Percentiles rank a stretch among this genome's conserved stretches.
Evolutionary conservation across 306 rosid species (phyloP).

Genomic region (Gastrolobium bilobum): DNA sequence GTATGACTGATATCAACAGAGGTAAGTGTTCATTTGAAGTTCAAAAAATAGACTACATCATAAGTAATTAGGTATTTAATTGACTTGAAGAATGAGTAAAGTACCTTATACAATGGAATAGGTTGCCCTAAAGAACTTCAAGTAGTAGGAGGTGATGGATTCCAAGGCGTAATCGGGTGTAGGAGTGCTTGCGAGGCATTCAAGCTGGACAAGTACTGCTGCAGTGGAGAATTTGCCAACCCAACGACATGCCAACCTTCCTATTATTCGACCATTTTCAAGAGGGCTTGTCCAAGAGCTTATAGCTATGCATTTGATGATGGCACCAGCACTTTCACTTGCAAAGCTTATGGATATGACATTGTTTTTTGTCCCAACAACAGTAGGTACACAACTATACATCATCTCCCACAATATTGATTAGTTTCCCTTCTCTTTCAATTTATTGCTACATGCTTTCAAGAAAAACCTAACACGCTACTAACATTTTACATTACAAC

Average conservation of each 20-base stretch:
- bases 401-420: neutral
- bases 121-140: slow-evolving; percentile 93
- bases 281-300: slow-evolving; percentile 83
- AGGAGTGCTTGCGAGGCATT: slow-evolving; percentile 88
- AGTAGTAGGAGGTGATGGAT: slow-evolving; percentile 58
- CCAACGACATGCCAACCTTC: slow-evolving; percentile 81
- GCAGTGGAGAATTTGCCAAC: slow-evolving; percentile 79
- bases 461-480: neutral
- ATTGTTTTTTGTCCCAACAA: slow-evolving; percentile 72
- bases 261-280: slow-evolving; percentile 77
- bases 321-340: slow-evolving; percentile 86
- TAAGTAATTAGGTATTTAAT: neutral
- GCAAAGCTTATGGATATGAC: slow-evolving; percentile 75
- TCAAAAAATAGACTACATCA: neutral
- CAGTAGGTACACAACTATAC: slow-evolving; percentile 52
- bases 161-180: slow-evolving; percentile 66
- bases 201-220: slow-evolving; percentile 73
- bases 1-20: slow-evolving; percentile 66
- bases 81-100: slow-evolving; percentile 3
- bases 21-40: slow-evolving; percentile 51
- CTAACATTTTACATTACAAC: slow-evolving; percentile 38
- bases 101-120: slow-evolving; percentile 43
- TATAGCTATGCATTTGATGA: slow-evolving; percentile 89
- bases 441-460: slow-evolving; percentile 7
- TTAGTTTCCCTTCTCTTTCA: neutral